Evolutionary conservation across 169 alveolate genomes (phyloP), one percentile per base, ranked within the genome.

Genomic region (Babesia ovis): DNA sequence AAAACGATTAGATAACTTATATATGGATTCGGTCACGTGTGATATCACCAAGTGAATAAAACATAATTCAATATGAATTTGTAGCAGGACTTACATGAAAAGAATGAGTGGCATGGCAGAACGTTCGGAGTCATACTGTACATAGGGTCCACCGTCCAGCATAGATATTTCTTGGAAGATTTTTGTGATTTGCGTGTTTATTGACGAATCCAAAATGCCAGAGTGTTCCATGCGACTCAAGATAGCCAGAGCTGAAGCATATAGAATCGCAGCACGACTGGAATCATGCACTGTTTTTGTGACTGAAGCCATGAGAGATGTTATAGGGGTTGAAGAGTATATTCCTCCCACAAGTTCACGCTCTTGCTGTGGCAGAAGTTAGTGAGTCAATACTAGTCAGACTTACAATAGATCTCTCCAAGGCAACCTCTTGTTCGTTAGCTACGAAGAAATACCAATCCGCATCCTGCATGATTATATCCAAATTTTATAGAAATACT

Each of bases 111-210:
- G 89, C 6, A 73, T 51, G 31, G 67, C 11, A 0, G 82, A 25
- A 27, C 72, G 70, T 22, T 81, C 85, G 29, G 72, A n/a, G 57
- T 81, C 89, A 23, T 50, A 64, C 37, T 37, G 62, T 9, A 68
- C 53, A 50, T 66, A 81, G 29, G 89, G 89, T 4, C 89, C 89
- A 9, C 89, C 89, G n/a, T 74, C 69, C 34, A 74, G 71, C 70
- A 71, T n/a, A 5, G 60, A n/a, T 25, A 46, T 81, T 45, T 50
- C 71, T 2, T 64, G 68, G 20, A 50, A 67, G 1, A 76, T 1
- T 73, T 58, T 34, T n/a, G 61, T 53, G 23, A 64, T 64, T 27
- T 61, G 54, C 43, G 42, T 6, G 58, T 64, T 66, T 1, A 37
- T 31, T 4, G 35, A 3, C 3, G 67, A 8, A 31, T 76, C 74